Conservation (phyloP, 345 rosid species). For the Camelina neglecta region DNA sequence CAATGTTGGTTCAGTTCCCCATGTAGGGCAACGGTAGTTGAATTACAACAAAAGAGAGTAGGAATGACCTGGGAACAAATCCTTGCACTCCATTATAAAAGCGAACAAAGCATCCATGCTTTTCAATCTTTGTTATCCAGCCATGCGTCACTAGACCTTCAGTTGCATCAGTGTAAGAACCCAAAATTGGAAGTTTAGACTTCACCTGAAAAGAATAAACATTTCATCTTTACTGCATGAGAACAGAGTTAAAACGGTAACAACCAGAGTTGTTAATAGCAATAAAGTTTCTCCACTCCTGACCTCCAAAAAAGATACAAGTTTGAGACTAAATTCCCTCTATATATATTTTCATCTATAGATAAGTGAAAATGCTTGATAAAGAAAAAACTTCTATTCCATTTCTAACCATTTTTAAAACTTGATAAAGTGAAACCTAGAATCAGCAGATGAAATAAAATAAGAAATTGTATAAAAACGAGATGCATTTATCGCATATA, state of each 20-base stretch:
- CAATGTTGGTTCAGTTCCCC: too few species aligned
- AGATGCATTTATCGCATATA: constrained; percentile 7
- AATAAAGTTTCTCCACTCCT: constrained; percentile 15
- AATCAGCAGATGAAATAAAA: constrained; percentile 14
- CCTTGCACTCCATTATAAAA: constrained; percentile 99
- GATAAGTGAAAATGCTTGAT: constrained; percentile 15
- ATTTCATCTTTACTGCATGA: constrained; percentile 27
- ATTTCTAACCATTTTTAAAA: neutral
- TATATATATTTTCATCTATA: constrained; percentile 2
- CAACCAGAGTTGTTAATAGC: constrained; percentile 24
- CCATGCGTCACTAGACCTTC: constrained; percentile 88
- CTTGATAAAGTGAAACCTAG: neutral
- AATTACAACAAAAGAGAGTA: constrained; percentile 28
- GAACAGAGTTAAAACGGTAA: constrained; percentile 19
- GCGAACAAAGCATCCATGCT: constrained; percentile 92
- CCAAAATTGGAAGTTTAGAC: constrained; percentile 80
- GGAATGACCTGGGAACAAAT: constrained; percentile 77
- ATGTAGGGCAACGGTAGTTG: constrained; percentile 9
- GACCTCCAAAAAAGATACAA: constrained; percentile 6
- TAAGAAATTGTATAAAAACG: neutral
- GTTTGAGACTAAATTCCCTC: constrained; percentile 15
- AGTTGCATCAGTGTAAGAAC: constrained; percentile 84
- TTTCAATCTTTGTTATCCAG: constrained; percentile 95
- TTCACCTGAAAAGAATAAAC: constrained; percentile 68
- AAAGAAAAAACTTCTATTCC: constrained; percentile 18